phyloP scores from a whole-genome alignment of 2,329 filamentous ascomycete genomes.

The Hymenoscyphus occultus region DNA sequence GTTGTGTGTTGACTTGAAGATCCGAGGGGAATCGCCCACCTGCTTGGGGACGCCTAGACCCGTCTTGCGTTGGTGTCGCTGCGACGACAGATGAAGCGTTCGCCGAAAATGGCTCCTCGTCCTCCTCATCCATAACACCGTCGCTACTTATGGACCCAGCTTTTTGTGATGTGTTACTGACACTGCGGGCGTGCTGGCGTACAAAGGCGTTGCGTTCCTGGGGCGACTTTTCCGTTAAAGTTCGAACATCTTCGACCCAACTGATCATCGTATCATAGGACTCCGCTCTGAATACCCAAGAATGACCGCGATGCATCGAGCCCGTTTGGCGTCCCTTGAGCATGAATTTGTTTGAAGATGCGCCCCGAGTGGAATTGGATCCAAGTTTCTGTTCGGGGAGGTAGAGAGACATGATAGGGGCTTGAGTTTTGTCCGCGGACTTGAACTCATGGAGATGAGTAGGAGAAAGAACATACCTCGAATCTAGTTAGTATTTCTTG shows the following conservation, averaged over 20 bases:
- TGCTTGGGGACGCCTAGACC: conserved; percentile 72
- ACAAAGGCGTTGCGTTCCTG: conserved; percentile 89
- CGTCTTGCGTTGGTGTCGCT: conserved; percentile 44
- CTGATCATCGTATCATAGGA: conserved; percentile 93
- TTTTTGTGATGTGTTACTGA: conserved; percentile 62
- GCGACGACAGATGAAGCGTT: conserved; percentile 53
- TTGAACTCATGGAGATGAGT: conserved; percentile 99
- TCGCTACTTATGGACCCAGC: conserved; percentile 69
- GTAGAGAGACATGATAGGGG: conserved; percentile 94
- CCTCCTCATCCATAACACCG: conserved; percentile 72
- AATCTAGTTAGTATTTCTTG: conserved; percentile 9
- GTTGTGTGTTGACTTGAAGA: conserved; percentile 73
- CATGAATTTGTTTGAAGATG: conserved; percentile 94
- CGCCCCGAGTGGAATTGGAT: conserved; percentile 78
- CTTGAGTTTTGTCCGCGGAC: conserved; percentile 88
- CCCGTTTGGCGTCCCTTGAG: conserved; percentile 95
- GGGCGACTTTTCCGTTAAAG: conserved; percentile 80
- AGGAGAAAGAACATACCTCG: conserved; percentile 89
- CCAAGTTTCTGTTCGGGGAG: conserved; percentile 93
- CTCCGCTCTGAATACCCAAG: conserved; percentile 69
- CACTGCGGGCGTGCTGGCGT: conserved; percentile 72
- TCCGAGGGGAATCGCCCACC: conserved; percentile 97
- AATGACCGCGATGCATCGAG: conserved; percentile 79
- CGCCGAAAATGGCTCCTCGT: conserved; percentile 61
- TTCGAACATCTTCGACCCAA: conserved; percentile 81